Percentiles rank a stretch among this genome's conserved stretches.
These are phyloP conservation scores for Lasiosphaeris hirsuta DNA, from an alignment of 495 filamentous ascomycete species.

Conservation along the genomic window DNA sequence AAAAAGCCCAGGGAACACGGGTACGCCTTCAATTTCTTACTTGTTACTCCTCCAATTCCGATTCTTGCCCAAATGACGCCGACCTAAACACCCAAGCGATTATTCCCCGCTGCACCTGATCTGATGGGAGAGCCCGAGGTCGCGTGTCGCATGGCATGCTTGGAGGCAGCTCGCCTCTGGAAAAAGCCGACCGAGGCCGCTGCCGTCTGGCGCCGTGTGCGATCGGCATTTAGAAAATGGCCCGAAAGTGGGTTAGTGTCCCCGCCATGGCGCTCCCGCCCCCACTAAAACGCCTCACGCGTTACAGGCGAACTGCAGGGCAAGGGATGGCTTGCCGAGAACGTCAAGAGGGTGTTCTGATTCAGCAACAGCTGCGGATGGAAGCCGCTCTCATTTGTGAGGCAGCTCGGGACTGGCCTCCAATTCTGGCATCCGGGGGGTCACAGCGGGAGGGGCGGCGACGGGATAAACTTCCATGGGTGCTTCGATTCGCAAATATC, in stretches of 20 bases:
- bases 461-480: too few relatives aligned
- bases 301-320: background rate
- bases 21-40: too few relatives aligned
- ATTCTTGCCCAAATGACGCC: too few relatives aligned
- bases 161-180: too few relatives aligned
- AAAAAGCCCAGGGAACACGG: too few relatives aligned
- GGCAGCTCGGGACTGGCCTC: too few relatives aligned
- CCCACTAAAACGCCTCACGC: background rate
- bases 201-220: background rate
- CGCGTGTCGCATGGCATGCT: too few relatives aligned
- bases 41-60: too few relatives aligned
- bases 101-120: too few relatives aligned
- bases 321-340: background rate
- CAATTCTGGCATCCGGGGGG: too few relatives aligned
- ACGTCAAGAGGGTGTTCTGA: background rate
- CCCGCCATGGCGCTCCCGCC: background rate
- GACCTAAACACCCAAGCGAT: too few relatives aligned
- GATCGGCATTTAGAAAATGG: conserved; percentile 1
- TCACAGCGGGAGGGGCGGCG: too few relatives aligned
- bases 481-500: background rate
- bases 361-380: background rate
- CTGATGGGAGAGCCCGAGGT: background rate
- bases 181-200: background rate
- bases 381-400: background rate
- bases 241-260: conserved; percentile 1